Evolutionary conservation across 495 filamentous ascomycete species (phyloP).

Genomic region (Podospora conica): DNA sequence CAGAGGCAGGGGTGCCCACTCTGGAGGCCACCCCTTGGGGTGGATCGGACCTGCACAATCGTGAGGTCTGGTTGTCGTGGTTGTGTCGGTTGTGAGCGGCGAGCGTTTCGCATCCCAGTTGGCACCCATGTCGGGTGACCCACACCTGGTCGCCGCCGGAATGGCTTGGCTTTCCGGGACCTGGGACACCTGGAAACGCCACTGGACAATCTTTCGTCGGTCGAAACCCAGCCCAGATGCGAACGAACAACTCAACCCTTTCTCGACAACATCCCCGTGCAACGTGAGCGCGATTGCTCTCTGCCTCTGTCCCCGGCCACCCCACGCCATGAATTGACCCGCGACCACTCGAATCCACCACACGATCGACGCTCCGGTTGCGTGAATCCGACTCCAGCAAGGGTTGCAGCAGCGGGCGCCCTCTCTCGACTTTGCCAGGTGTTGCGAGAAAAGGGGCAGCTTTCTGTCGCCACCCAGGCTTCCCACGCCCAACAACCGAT

Average conservation of each 20-base stretch:
- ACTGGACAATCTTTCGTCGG: conserved; percentile 14
- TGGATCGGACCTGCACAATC: background rate
- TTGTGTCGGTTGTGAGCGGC: background rate
- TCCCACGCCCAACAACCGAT: conserved; percentile 7
- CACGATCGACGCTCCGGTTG: background rate
- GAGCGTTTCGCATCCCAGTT: conserved; percentile 3
- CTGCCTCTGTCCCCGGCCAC: conserved; percentile 1
- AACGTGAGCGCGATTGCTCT: conserved; percentile 18
- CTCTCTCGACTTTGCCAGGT: conserved; percentile 7
- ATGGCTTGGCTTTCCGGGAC: conserved; percentile 9
- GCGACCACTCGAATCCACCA: conserved; percentile 1
- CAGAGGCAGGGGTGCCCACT: background rate
- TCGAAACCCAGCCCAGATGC: conserved; percentile 27
- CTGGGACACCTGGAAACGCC: conserved; percentile 23
- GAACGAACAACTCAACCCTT: conserved; percentile 26
- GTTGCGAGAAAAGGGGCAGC: conserved; percentile 12
- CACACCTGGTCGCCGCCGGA: conserved; percentile 14
- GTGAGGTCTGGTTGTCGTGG: background rate
- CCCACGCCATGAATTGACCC: conserved; percentile 26
- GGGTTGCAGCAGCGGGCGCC: background rate
- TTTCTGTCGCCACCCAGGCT: conserved; percentile 7
- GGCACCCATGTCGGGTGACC: conserved; percentile 2
- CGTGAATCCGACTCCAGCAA: background rate
- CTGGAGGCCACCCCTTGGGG: background rate
- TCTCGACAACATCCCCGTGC: conserved; percentile 17